phyloP scores from a whole-genome alignment of 345 rosid genomes.

The Heritiera littoralis region DNA sequence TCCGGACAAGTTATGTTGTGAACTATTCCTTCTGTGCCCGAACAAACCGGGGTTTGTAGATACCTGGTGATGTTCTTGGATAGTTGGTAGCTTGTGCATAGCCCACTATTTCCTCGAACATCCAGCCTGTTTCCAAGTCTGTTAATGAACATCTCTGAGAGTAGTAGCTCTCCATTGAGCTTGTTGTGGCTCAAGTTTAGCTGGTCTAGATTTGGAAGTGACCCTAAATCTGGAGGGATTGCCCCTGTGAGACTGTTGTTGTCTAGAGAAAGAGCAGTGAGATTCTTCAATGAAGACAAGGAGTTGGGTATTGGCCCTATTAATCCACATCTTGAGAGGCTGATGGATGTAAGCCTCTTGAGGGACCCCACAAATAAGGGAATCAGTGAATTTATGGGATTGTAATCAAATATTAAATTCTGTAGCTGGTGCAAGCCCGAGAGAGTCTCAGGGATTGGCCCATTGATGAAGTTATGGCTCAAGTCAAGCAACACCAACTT shows the following conservation, averaged over 20 bases:
- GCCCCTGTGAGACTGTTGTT: slow-evolving; percentile 41
- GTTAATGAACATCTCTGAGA: slow-evolving; percentile 36
- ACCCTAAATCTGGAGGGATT: slow-evolving; percentile 40
- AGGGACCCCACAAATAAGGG: slow-evolving; percentile 37
- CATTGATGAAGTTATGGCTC: slow-evolving; percentile 40
- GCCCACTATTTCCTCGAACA: slow-evolving; percentile 40
- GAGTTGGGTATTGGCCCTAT: slow-evolving; percentile 38
- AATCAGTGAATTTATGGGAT: slow-evolving; percentile 40
- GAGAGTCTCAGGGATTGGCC: slow-evolving; percentile 45
- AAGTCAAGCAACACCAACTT: slow-evolving; percentile 50
- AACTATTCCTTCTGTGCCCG: slow-evolving; percentile 17
- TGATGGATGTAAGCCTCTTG: slow-evolving; percentile 33
- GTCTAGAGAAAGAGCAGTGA: slow-evolving; percentile 41
- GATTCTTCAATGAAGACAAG: slow-evolving; percentile 35
- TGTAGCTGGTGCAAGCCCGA: slow-evolving; percentile 41
- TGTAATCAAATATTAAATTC: slow-evolving; percentile 38
- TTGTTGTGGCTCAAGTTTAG: slow-evolving; percentile 45
- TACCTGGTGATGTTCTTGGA: slow-evolving; percentile 23
- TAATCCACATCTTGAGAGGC: slow-evolving; percentile 45
- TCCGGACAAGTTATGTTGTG: slow-evolving; percentile 17
- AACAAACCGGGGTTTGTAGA: slow-evolving; percentile 35
- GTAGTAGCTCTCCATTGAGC: slow-evolving; percentile 35
- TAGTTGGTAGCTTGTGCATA: slow-evolving; percentile 36
- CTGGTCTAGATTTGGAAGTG: slow-evolving; percentile 38
- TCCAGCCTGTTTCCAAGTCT: slow-evolving; percentile 48